Base-by-base conservation (phyloP, 371 early-diverging fungal genomes). In the Haplosporangium sp. region DNA sequence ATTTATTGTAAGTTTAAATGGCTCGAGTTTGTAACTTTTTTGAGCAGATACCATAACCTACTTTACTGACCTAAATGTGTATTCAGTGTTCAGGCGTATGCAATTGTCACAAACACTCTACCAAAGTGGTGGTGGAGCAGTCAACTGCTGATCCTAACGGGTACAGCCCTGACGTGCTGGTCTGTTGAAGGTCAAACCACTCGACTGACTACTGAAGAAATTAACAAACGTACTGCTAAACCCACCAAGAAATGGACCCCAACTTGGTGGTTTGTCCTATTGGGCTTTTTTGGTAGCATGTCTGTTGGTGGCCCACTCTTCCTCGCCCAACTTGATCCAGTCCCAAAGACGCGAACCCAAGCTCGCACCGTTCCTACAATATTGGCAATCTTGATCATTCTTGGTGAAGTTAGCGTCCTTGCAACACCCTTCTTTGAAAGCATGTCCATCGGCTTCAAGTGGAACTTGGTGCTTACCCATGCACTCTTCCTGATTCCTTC, bases 51-150 rank as follows among this genome's bases (percentile, higher is more conserved):
- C 27, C 27, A 27, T 27, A 27, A 27, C 27, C 27, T 27, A 27
- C 27, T 27, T 27, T 27, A 27, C 27, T 27, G 27, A 27, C 27
- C 27, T 27, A 27, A 27, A 27, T 27, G 27, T 61, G 19, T 38
- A 15, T 27, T 0, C 47, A 81, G 81, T 42, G 75, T 81, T 37
- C 71, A 81, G 37, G 81, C 81, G 20, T 81, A 81, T 35, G 81
- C 81, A 1, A 71, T 81, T 47, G 81, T 81, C 44, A 81, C 81
- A 40, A 74, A 75, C 63, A 71, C 74, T 2, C 56, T 81, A 8
- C 72, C 81, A 35, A 81, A 81, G 27, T 81, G 81, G 81, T 81
- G 81, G 81, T 81, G 81, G 81, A 74, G 75, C 62, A 81, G 81
- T 19, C 81, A 81, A 40, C 61, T 81, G 47, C 39, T 81, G 40